These are phyloP conservation scores for Candida sp. DNA, from an alignment of 1,139 yeast genomes.

Conservation along the genomic window DNA sequence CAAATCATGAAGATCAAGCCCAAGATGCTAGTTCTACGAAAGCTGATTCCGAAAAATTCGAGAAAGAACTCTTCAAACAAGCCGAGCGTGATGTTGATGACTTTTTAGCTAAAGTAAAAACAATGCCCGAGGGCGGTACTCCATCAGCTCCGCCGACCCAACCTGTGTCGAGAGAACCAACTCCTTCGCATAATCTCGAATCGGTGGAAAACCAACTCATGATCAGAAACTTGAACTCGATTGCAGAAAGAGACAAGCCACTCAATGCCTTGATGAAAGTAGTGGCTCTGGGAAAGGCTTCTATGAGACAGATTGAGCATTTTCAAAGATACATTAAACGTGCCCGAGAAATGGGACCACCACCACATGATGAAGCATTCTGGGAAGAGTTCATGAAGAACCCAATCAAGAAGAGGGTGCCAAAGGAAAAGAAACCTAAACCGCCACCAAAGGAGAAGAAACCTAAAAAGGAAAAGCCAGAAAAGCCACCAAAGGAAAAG, in stretches of 20 bases:
- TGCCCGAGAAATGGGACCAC: slow-evolving; percentile 79
- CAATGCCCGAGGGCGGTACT: background rate
- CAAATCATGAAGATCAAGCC: background rate
- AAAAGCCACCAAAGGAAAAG: slow-evolving; percentile 15
- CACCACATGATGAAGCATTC: slow-evolving; percentile 40
- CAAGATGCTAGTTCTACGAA: background rate
- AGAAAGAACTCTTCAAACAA: background rate
- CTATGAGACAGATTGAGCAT: slow-evolving; percentile 68
- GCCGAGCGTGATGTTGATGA: background rate
- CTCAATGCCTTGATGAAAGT: slow-evolving; percentile 75
- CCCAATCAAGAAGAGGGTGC: background rate
- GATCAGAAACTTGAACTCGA: slow-evolving; percentile 80
- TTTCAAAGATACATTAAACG: slow-evolving; percentile 81
- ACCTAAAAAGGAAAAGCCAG: slow-evolving; percentile 20
- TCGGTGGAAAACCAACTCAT: slow-evolving; percentile 74
- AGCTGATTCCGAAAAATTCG: background rate
- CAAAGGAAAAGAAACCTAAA: slow-evolving; percentile 1
- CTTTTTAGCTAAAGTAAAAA: background rate
- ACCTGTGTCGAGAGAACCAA: background rate
- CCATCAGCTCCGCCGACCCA: no score
- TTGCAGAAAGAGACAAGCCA: slow-evolving; percentile 75
- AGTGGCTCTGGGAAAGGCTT: slow-evolving; percentile 84
- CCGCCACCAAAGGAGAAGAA: slow-evolving; percentile 11
- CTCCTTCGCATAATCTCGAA: slow-evolving; percentile 46
- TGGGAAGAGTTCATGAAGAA: background rate